Conservation (phyloP, 805 yeast genomes). For the Wickerhamiella kazuoi region DNA sequence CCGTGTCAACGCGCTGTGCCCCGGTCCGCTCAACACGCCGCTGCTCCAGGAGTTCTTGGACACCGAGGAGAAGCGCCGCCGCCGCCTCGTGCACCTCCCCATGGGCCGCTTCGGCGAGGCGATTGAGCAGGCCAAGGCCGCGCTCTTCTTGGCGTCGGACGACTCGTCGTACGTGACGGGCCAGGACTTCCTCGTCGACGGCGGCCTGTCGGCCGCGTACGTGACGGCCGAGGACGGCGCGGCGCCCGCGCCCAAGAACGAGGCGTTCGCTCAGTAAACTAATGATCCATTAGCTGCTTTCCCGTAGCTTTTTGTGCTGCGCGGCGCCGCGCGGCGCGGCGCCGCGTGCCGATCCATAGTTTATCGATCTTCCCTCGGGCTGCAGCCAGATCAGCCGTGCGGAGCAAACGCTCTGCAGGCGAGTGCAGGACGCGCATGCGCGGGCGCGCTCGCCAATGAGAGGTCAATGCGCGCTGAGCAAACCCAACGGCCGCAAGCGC, state of each 20-base stretch:
- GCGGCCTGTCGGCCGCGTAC: constrained; percentile 25
- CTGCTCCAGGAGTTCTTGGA: constrained; percentile 37
- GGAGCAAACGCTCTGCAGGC: no score
- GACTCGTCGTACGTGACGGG: constrained; percentile 39
- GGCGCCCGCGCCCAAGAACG: constrained; percentile 15
- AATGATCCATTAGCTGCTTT: no score
- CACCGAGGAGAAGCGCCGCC: constrained; percentile 33
- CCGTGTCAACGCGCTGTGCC: constrained; percentile 40
- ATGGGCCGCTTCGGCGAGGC: constrained; percentile 49
- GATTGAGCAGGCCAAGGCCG: constrained; percentile 44
- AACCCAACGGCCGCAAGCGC: no score
- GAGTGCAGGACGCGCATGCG: no score
- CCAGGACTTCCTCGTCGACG: constrained; percentile 44
- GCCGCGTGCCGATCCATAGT: no score
- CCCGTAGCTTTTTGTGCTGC: no score
- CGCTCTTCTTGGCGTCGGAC: constrained; percentile 37
- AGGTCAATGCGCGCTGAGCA: no score
- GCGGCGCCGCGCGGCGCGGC: no score
- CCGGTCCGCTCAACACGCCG: constrained; percentile 47
- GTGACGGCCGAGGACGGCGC: constrained; percentile 17
- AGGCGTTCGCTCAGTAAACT: constrained; percentile 16
- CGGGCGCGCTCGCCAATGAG: no score
- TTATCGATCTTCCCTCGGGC: no score
- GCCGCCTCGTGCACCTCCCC: constrained; percentile 27
- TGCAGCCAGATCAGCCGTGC: no score